Base-by-base conservation (phyloP, 2,329 filamentous ascomycete species). In the Trichophyton rubrum region DNA sequence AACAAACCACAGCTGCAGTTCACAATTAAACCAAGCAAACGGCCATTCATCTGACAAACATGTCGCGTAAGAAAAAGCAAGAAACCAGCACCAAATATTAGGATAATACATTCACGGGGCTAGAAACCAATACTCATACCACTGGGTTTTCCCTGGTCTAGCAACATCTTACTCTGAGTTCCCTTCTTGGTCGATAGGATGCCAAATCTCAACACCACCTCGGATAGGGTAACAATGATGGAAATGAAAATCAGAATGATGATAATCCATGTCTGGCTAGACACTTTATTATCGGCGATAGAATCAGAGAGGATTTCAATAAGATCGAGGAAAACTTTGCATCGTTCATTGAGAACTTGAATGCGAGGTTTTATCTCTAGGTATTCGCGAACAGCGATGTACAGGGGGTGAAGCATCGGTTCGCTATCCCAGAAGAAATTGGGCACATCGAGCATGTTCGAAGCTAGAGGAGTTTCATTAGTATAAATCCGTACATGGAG, bases 351-450 rank as follows among this genome's bases (percentile, higher is more conserved):
- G 65, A 99, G 86, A 24, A 97, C 91, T 73, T 95, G 90, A 71
- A 96, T 96, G 60, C 93, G 89, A 6, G 88, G 90, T 69, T 95
- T 92, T 72, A 99, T 97, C 71, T 99, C 93, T 63, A 99, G 86
- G 71, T 99, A 99, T 73, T 97, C 93, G 68, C 93, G 89, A 58
- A 97, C 90, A 62, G 91, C 93, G 62, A 85, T 86, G 77, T 99
- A 99, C 30, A 99, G 85, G 0, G 93, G 93, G 71, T 96, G 90
- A 0, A 99, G 81, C 0, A 90, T 96, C 17, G 93, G 93, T 71
- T 99, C 93, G 9, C 89, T 89, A 72, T 97, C 91, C 93, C 93
- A 99, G 80, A 97, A 95, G 80, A 96, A 96, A 72, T 92, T 95
- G 63, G 92, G 92, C 0, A 95, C 90, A 73, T 96, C 91, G 61